phyloP scores from a whole-genome alignment of 805 yeast species.

The Saccharomycopsis vini region DNA sequence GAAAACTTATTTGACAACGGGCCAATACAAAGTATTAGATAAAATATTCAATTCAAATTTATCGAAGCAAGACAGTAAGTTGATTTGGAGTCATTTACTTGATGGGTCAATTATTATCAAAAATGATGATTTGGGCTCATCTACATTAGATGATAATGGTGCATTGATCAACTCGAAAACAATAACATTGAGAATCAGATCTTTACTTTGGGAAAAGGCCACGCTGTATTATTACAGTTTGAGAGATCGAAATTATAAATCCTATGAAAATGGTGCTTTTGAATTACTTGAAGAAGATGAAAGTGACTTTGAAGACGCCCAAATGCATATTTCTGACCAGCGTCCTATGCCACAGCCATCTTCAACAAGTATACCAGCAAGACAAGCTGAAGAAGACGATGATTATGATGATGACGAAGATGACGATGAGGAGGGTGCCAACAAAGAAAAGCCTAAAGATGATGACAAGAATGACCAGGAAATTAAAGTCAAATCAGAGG shows the following conservation, averaged over 20 bases:
- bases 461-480: not conserved
- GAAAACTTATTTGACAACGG: constrained; percentile 13
- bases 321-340: constrained; percentile 1
- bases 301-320: constrained; percentile 18
- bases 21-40: constrained; percentile 18
- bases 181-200: constrained; percentile 11
- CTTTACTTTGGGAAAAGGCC: constrained; percentile 19
- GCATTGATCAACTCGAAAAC: constrained; percentile 10
- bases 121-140: constrained; percentile 1
- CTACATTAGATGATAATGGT: too few relatives aligned
- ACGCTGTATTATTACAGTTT: constrained; percentile 12
- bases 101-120: constrained; percentile 32
- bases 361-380: constrained; percentile 1
- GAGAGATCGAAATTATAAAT: not conserved
- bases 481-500: not conserved
- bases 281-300: constrained; percentile 16
- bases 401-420: constrained; percentile 20
- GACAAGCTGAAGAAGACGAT: constrained; percentile 12
- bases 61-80: not conserved
- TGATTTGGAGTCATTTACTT: constrained; percentile 10
- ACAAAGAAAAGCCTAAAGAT: not conserved
- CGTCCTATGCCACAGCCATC: not conserved
- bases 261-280: constrained; percentile 3
- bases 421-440: constrained; percentile 11
- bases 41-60: constrained; percentile 10